Evolutionary conservation across 2,329 filamentous ascomycete genomes (phyloP), one percentile per base, ranked within the genome.

Genomic region (Xylaria sp.): DNA sequence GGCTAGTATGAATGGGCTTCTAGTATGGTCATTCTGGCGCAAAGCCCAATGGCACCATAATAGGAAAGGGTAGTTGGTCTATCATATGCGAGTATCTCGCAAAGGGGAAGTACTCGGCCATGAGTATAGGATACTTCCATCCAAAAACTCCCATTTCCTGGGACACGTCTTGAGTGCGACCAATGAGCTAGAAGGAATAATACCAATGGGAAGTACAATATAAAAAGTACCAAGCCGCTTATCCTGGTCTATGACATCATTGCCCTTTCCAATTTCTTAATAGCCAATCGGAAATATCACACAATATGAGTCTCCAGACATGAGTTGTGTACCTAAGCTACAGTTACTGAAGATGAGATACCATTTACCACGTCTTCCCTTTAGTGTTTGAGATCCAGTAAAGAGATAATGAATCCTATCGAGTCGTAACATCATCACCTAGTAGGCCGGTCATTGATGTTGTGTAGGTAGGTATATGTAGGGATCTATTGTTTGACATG

Each of bases 191-290:
- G 7, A 11, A 42, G 63, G 15, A 23, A 38, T 40, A 11, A 4
- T 42, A 33, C 44, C 44, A 48, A 6, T 15, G 15, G 23, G 33
- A 28, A 44, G 36, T 5, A n/a, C 6, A 58, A 28, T 23, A 20
- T n/a, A 15, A 56, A 38, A 42, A 23, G 31, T 38, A 42, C 17
- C 7, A 33, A 13, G 13, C 26, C 33, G 36, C 28, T 48, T 44
- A 53, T 53, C 33, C 44, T 31, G 5, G 10, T 28, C 44, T 1
- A 60, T 67, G 65, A 67, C 65, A 64, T 67, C 65, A 67, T 59
- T 40, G 31, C 28, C 15, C 48, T 26, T 23, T 20, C 2, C 10
- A n/a, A 15, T 40, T 40, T 13, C 15, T 42, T 42, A 42, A 17
- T 15, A 38, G n/a, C 33, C 36, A 40, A 38, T 57, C 7, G 9